phyloP scores from a whole-genome alignment of 345 rosid genomes.

The Eucalyptus sp. region DNA sequence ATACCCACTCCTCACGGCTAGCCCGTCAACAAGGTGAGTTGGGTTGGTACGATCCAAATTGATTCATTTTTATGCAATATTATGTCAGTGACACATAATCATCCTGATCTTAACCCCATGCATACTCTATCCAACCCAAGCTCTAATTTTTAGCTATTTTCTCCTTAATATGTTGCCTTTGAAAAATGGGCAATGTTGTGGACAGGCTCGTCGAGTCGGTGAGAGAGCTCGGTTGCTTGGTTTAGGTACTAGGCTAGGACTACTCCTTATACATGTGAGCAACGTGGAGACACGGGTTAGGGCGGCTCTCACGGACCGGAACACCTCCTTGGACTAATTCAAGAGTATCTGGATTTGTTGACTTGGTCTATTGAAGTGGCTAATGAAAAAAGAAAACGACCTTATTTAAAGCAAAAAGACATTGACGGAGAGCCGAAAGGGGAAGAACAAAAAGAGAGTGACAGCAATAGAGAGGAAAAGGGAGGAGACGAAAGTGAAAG shows the following conservation, averaged over 20 bases:
- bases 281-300: not conserved
- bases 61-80: not conserved
- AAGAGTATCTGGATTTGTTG: not conserved
- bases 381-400: not conserved
- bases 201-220: rapidly evolving
- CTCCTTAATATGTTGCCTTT: not conserved
- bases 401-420: not conserved
- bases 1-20: not conserved
- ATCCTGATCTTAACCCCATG: not conserved
- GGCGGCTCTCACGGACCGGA: not conserved
- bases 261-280: not conserved
- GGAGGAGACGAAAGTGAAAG: not conserved
- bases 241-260: not conserved
- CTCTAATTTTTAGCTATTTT: not conserved
- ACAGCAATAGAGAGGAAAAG: not conserved
- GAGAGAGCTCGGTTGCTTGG: not conserved
- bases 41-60: not conserved
- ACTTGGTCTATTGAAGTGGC: not conserved
- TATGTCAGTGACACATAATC: not conserved
- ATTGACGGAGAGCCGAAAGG: not conserved
- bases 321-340: not conserved
- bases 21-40: not conserved
- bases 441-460: not conserved
- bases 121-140: not conserved
- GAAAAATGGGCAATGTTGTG: not conserved